Conservation (phyloP, 352 stramenopile species). For the Globisporangium spinosum region DNA sequence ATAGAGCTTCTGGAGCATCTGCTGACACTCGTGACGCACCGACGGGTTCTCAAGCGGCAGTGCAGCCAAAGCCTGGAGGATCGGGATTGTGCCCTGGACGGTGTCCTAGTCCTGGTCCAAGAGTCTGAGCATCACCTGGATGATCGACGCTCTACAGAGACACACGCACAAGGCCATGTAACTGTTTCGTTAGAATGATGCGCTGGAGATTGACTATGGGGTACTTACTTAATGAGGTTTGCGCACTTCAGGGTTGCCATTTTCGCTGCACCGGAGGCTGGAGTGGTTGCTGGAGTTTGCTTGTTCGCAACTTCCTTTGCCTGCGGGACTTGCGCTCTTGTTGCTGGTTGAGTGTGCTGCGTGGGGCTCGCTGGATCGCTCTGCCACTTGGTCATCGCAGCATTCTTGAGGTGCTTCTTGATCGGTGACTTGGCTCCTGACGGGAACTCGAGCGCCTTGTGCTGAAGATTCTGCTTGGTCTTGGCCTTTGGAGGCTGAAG, state of each 20-base stretch:
- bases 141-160: constrained; percentile 37
- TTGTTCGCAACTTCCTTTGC: neutral
- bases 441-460: neutral
- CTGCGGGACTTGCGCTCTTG: neutral
- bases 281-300: neutral
- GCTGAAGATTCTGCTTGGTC: constrained; percentile 1
- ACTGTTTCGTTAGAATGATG: neutral
- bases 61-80: constrained; percentile 39
- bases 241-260: constrained; percentile 10
- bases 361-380: neutral
- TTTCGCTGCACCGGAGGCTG: neutral
- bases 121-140: constrained; percentile 51
- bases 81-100: constrained; percentile 40
- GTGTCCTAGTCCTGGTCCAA: constrained; percentile 53
- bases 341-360: constrained; percentile 1
- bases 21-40: constrained; percentile 37
- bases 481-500: constrained; percentile 13
- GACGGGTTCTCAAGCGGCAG: constrained; percentile 39
- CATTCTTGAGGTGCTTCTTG: constrained; percentile 52
- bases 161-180: neutral
- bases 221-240: neutral
- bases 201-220: constrained; percentile 7
- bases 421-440: constrained; percentile 37
- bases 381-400: constrained; percentile 9
- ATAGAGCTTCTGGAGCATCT: constrained; percentile 35